Evolutionary conservation across 2,329 filamentous ascomycete species (phyloP).

Genomic region (Sporothrix variecibatus): DNA sequence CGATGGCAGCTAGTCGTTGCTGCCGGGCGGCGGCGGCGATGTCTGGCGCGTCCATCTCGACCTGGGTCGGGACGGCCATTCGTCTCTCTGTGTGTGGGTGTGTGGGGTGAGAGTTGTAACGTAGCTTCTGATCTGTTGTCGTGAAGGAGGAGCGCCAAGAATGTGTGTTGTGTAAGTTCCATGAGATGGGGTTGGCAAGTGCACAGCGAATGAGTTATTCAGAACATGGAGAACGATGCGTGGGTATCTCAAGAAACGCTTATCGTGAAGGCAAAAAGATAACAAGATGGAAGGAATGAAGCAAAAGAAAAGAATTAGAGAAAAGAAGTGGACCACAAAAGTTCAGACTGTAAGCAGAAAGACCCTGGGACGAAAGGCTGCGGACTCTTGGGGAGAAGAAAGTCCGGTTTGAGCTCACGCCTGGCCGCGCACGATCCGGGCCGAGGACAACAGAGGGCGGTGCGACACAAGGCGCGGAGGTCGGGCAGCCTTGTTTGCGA

Average conservation of each 20-base stretch:
- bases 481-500: background rate
- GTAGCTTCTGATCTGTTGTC: background rate
- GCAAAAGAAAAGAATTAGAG: background rate
- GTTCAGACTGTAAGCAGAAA: background rate
- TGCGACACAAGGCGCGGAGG: background rate
- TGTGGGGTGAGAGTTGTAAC: background rate
- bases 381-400: background rate
- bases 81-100: background rate
- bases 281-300: background rate
- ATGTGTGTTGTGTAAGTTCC: background rate
- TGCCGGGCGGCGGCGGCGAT: slow-evolving; percentile 42
- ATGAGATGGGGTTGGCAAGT: background rate
- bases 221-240: background rate
- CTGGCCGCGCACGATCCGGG: background rate
- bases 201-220: background rate
- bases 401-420: background rate
- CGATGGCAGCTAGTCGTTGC: slow-evolving; percentile 52
- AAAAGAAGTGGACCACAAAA: background rate
- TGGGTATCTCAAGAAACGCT: background rate
- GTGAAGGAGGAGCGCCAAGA: background rate
- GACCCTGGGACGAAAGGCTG: background rate
- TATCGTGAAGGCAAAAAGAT: background rate
- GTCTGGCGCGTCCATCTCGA: slow-evolving; percentile 20
- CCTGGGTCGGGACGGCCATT: background rate
- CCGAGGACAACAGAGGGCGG: background rate